Base-by-base conservation (phyloP, 2,329 filamentous ascomycete genomes). In the Purpureocillium lavendulum region DNA sequence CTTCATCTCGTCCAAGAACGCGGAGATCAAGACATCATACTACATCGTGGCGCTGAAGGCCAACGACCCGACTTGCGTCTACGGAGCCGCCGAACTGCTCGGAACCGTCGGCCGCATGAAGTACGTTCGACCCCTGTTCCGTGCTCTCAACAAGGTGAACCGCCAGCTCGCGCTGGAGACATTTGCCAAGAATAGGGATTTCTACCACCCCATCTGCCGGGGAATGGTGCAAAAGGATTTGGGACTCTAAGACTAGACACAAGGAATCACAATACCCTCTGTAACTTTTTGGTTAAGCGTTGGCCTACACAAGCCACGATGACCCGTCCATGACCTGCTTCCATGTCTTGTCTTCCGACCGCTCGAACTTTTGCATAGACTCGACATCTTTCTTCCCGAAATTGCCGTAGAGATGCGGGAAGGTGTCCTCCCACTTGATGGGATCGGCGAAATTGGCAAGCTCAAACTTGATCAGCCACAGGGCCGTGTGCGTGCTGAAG, bases 151-250 rank as follows among this genome's bases (percentile, higher is more conserved):
- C 54, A 79, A 80, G 58, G 77, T 85, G 30, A 82, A 96, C 63
- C 70, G 77, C 35, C 67, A 79, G 18, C 62, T 94, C 53, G 90
- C 92, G 0, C 62, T 90, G 39, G 69, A 79, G 58, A 94, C 89
- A 0, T 96, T 95, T 63, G 76, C 84, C 64, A 84, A 83, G 73
- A 83, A 95, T 59, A 84, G 75, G 62, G 82, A 88, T 46, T 97
- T 97, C 57, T 98, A 97, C 58, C 90, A 97, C 57, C 92, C 92
- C 2, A 96, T 97, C 51, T 96, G 89, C 59, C 77, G 78, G 45
- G 77, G 71, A 7, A 84, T 94, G 79, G 80, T 94, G 3, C 84
- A 87, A 65, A 96, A 94, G 71, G 85, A 94, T 60, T 62, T 94
- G 29, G 73, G 70, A 29, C 45, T 62, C 30, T 57, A 56, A 41